These are phyloP conservation scores for Solanum hybrid DNA, from an alignment of 305 asterid genomes.

Conservation along the genomic window DNA sequence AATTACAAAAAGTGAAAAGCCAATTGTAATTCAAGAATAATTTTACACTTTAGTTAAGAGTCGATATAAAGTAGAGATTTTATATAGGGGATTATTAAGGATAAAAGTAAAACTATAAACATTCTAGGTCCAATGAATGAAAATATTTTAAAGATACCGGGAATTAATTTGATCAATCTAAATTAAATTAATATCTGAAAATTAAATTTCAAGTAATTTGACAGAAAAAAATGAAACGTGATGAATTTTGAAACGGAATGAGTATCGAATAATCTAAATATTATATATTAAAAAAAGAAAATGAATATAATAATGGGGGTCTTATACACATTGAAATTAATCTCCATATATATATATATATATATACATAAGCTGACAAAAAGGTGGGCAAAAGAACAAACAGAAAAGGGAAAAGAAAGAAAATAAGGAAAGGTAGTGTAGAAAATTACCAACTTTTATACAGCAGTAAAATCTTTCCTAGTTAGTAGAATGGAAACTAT, in stretches of 20 bases:
- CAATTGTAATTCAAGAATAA: not conserved
- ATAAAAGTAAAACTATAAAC: not conserved
- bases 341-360: not conserved
- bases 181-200: not conserved
- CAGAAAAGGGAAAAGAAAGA: not conserved
- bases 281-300: not conserved
- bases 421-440: not conserved
- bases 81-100: not conserved
- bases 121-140: not conserved
- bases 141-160: not conserved
- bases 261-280: not conserved
- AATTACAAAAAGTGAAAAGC: constrained; percentile 1
- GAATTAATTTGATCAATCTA: not conserved
- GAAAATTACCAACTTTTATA: not conserved
- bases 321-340: not conserved
- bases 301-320: not conserved
- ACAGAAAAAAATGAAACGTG: not conserved
- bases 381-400: not conserved
- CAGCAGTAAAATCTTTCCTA: not conserved
- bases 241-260: not conserved
- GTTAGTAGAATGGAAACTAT: not conserved
- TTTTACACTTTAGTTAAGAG: not conserved
- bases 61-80: not conserved
- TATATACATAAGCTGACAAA: not conserved
- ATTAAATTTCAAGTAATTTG: not conserved